Base-by-base conservation (phyloP, 345 rosid species). In the Citrus unshiu region DNA sequence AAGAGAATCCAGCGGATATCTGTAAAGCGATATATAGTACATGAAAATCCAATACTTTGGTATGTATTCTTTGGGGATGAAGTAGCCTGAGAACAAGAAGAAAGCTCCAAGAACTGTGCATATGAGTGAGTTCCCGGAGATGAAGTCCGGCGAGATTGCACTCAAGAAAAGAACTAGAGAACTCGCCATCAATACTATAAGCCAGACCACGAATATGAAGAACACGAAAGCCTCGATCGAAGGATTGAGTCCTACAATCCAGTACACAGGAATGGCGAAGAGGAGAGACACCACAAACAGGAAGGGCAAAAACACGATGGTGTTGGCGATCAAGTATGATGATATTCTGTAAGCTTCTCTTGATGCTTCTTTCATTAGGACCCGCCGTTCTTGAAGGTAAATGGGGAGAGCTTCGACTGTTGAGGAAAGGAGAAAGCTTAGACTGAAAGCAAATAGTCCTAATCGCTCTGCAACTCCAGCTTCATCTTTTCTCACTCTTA, bases 391-490 rank as follows among this genome's bases (percentile, higher is more conserved):
- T 63, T 89, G 95, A 19, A 93, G 97, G 85, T 86, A 93, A 9
- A 93, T 92, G 0, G 99, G 98, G 51, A 95, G 93, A 12, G 99
- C 97, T 85, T 95, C 99, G 0, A 93, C 97, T 3, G 98, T 93
- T 12, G 98, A 92, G 27, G 98, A 95, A 21, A 95, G 90, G 16
- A 95, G 92, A 83, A 92, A 93, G 81, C 98, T 92, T 30, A 95
- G 89, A 69, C 97, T 91, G 77, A 95, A 95, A 3, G 98, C 99
- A 10, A 95, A 93, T 1, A 93, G 85, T 0, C 98, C 97, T 21
- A 95, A 87, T 72, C 98, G 73, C 76, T 95, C 98, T 0, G 91
- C 73, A 1, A 95, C 83, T 1, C 96, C 98, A 77, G 83, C 90
- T 79, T 90, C 93, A 30, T 89, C 89, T 27, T 89, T 84, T 64